Evolutionary conservation across 1,284 basidiomycete species (phyloP), one percentile per base, ranked within the genome.

Genomic region (Sphagnurus paluster): DNA sequence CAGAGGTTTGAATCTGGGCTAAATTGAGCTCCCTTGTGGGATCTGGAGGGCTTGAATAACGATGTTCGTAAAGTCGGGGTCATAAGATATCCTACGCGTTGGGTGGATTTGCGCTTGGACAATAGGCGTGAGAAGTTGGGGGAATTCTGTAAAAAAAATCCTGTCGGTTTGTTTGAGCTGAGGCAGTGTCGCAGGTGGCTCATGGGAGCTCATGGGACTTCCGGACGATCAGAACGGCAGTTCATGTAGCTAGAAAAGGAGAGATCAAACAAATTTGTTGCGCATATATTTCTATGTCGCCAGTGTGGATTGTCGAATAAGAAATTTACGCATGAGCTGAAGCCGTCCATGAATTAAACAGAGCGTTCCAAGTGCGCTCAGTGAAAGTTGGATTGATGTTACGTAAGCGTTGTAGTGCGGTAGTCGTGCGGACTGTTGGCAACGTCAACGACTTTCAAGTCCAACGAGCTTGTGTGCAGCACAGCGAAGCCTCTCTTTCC

Each of bases 361-460:
- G 26, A 26, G 34, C n/a, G n/a, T n/a, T n/a, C n/a, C n/a, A n/a
- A n/a, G n/a, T n/a, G n/a, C n/a, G n/a, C n/a, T n/a, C n/a, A n/a
- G 30, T 41, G 23, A 11, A 16, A 13, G 4, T 6, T 26, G 19
- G 7, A 30, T 28, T 49, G 50, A 52, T 46, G 41, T 52, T 52
- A 52, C 38, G 35, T 52, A 52, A 52, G 51, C 51, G 32, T 40
- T 46, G 41, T 44, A 33, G 44, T 43, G 44, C 33, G 49, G 43
- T 52, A n/a, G 45, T 43, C 42, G 44, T 39, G 47, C 44, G 29
- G 24, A 47, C 35, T 46, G 53, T 49, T 51, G 50, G 35, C 53
- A 51, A 49, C 44, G 53, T 41, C 49, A 55, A 55, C 55, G 53
- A 43, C 42, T 47, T 38, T 34, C 53, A 47, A 46, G 45, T 46